These are phyloP conservation scores for Physaria fendleri DNA, from an alignment of 345 rosid species.

Conservation along the genomic window DNA sequence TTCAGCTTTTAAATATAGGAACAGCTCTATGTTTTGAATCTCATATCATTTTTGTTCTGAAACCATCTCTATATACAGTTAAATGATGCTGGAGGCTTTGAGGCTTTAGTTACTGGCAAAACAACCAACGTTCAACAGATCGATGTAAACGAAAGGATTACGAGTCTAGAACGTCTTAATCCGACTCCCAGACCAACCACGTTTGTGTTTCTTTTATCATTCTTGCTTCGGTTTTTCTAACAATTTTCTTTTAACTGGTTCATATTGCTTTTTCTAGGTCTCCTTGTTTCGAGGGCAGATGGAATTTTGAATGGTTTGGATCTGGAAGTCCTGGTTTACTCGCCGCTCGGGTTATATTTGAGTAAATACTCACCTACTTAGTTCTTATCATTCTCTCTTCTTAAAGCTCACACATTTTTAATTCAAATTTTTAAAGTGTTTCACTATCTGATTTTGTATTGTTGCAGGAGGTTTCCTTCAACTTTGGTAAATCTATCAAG, in stretches of 20 bases:
- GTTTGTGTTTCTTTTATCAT: constrained; percentile 41
- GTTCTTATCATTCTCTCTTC: not conserved
- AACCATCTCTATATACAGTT: constrained; percentile 37
- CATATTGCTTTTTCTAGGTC: constrained; percentile 71
- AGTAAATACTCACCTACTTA: constrained; percentile 43
- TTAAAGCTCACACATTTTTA: not conserved
- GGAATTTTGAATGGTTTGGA: constrained; percentile 97
- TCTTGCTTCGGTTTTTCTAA: not conserved
- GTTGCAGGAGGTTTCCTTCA: constrained; percentile 76
- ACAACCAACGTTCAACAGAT: constrained; percentile 63
- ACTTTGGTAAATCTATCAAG: constrained; percentile 61
- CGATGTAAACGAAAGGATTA: constrained; percentile 88
- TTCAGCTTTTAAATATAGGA: not conserved
- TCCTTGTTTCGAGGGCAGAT: constrained; percentile 81
- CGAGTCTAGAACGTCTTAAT: constrained; percentile 80
- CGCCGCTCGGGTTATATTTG: constrained; percentile 59
- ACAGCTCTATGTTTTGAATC: not conserved
- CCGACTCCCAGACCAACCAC: constrained; percentile 90
- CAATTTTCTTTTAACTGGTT: constrained; percentile 32
- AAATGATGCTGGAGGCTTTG: constrained; percentile 91
- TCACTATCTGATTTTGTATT: constrained; percentile 3
- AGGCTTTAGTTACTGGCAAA: constrained; percentile 70
- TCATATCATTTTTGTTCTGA: not conserved
- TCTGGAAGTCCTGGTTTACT: constrained; percentile 67
- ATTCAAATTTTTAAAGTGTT: not conserved